These are phyloP conservation scores for Leccinum uliginosum DNA, from an alignment of 768 basidiomycete genomes.

Conservation along the genomic window DNA sequence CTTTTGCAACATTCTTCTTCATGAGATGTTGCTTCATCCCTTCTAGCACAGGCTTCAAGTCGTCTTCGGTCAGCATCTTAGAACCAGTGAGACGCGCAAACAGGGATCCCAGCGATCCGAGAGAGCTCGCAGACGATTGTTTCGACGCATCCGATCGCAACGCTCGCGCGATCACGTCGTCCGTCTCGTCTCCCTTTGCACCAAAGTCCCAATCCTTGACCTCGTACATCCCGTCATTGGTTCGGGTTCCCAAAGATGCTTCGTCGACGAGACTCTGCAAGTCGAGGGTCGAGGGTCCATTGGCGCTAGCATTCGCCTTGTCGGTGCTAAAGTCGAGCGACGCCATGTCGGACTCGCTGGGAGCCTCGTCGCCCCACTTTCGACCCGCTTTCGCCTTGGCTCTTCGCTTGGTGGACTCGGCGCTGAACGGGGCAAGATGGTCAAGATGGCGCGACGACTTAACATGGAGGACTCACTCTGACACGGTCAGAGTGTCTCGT, in stretches of 20 bases:
- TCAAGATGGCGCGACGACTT: not conserved
- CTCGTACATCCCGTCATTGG: slow-evolving; percentile 67
- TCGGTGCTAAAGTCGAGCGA: slow-evolving; percentile 83
- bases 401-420: slow-evolving; percentile 57
- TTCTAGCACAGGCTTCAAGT: slow-evolving; percentile 82
- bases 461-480: slow-evolving; percentile 54
- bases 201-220: slow-evolving; percentile 83
- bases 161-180: slow-evolving; percentile 56
- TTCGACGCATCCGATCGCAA: slow-evolving; percentile 41
- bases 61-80: slow-evolving; percentile 75
- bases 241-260: slow-evolving; percentile 72
- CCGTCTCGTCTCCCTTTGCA: slow-evolving; percentile 39
- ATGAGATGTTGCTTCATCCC: slow-evolving; percentile 98
- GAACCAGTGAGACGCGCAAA: slow-evolving; percentile 85
- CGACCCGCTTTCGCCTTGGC: slow-evolving; percentile 69
- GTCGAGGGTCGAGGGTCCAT: slow-evolving; percentile 39
- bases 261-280: slow-evolving; percentile 62
- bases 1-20: slow-evolving; percentile 97
- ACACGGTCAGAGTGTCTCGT: slow-evolving; percentile 56
- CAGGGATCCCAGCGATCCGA: slow-evolving; percentile 69
- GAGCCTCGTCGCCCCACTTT: slow-evolving; percentile 87
- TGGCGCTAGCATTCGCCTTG: slow-evolving; percentile 37
- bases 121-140: slow-evolving; percentile 38
- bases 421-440: slow-evolving; percentile 45
- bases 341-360: slow-evolving; percentile 87